Conservation (phyloP, 257 asterid species). For the Thymus mandschuricus region DNA sequence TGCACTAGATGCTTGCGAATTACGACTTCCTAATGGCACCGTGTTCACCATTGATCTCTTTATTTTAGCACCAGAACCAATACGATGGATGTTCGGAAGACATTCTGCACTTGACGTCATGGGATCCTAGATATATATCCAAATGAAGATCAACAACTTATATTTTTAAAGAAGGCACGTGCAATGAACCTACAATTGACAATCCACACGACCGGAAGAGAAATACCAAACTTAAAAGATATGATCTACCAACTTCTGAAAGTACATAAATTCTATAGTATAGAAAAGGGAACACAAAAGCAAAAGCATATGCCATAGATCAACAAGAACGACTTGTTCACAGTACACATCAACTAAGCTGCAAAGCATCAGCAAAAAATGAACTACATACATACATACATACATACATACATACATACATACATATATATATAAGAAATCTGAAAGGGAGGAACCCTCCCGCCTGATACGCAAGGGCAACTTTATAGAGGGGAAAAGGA, state of each 20-base stretch:
- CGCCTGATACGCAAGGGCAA: background rate
- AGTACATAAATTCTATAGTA: background rate
- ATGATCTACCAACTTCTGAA: slow-evolving; percentile 22
- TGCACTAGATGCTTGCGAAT: slow-evolving; percentile 28
- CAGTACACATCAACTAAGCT: background rate
- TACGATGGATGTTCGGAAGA: slow-evolving; percentile 39
- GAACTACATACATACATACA: background rate
- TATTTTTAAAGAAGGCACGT: background rate
- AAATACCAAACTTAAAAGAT: too few relatives aligned
- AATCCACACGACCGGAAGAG: too few relatives aligned
- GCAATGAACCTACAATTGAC: too few relatives aligned
- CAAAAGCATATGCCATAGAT: slow-evolving; percentile 1
- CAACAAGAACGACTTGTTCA: background rate
- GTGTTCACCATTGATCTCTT: slow-evolving; percentile 68
- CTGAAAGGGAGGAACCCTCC: background rate
- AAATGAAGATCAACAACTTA: slow-evolving; percentile 16
- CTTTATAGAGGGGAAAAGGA: slow-evolving; percentile 10
- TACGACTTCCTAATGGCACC: slow-evolving; percentile 43
- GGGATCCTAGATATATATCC: slow-evolving; percentile 54
- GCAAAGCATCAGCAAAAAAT: slow-evolving; percentile 18
- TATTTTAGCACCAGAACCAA: slow-evolving; percentile 84
- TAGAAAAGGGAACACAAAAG: background rate
- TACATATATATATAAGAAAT: background rate
- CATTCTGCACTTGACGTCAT: slow-evolving; percentile 40
- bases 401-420: too few relatives aligned